Percentiles rank a stretch among this genome's conserved stretches.
phyloP scores from a whole-genome alignment of 1,139 yeast species.

The Kodamaea arcana region DNA sequence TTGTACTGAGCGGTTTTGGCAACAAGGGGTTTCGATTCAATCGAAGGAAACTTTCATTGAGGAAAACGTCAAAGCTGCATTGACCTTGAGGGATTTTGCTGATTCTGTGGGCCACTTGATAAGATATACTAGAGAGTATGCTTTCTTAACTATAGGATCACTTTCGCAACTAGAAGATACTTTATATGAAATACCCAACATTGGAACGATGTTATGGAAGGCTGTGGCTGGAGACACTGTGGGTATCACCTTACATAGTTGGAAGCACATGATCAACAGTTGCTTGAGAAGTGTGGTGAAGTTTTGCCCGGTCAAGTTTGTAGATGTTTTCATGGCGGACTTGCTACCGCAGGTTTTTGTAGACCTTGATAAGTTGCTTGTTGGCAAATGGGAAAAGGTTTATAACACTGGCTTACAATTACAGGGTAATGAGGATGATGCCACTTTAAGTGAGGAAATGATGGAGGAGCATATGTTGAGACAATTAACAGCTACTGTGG shows the following conservation, averaged over 20 bases:
- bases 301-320: conserved; percentile 75
- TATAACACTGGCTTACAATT: conserved; percentile 67
- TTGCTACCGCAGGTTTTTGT: conserved; percentile 72
- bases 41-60: conserved; percentile 92
- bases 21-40: conserved; percentile 93
- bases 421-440: conserved; percentile 70
- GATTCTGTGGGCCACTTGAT: conserved; percentile 97
- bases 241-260: conserved; percentile 90
- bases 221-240: conserved; percentile 81
- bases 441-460: conserved; percentile 92
- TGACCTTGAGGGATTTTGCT: conserved; percentile 91
- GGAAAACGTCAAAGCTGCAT: conserved; percentile 91
- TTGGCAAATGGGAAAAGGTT: conserved; percentile 71
- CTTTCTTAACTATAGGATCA: conserved; percentile 84
- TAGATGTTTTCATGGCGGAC: conserved; percentile 67
- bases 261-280: conserved; percentile 94
- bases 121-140: conserved; percentile 93
- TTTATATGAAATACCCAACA: conserved; percentile 78
- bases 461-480: conserved; percentile 94
- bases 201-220: conserved; percentile 73
- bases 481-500: conserved; percentile 92
- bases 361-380: conserved; percentile 68
- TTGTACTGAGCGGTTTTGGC: conserved; percentile 95
- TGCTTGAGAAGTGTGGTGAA: conserved; percentile 83
- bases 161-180: conserved; percentile 88